A percentile compares a stretch with the other conserved stretches of the same genome.
Evolutionary conservation across 805 yeast species (phyloP).

Genomic region (Teunomyces aglyptinius): DNA sequence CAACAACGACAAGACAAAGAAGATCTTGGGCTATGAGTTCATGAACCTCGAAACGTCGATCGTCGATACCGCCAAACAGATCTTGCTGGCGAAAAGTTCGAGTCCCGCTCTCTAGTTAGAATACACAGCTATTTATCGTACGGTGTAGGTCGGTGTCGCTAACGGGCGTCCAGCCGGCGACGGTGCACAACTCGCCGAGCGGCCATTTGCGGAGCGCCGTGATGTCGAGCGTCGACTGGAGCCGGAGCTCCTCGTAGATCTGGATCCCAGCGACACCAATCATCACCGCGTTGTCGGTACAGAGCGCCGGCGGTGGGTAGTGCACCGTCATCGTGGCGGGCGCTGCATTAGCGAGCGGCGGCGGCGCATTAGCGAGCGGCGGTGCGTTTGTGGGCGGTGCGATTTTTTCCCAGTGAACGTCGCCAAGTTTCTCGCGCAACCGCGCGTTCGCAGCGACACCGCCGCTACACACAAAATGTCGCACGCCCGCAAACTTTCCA

Average conservation of each 20-base stretch:
- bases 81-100: conserved; percentile 8
- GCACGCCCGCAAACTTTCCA: conserved; percentile 41
- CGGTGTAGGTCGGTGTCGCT: conserved; percentile 16
- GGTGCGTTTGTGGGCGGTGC: neutral
- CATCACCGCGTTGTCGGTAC: conserved; percentile 96
- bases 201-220: conserved; percentile 87
- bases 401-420: conserved; percentile 13
- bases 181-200: conserved; percentile 46
- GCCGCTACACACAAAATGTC: conserved; percentile 79
- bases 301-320: conserved; percentile 68
- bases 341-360: no score
- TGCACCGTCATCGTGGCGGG: conserved; percentile 36
- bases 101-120: conserved; percentile 52
- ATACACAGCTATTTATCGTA: conserved; percentile 33
- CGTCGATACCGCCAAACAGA: conserved; percentile 22
- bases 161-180: conserved; percentile 51
- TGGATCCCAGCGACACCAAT: conserved; percentile 98
- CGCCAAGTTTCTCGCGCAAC: conserved; percentile 49
- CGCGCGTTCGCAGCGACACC: conserved; percentile 84
- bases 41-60: conserved; percentile 17
- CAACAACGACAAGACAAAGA: conserved; percentile 16
- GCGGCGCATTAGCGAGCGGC: no score
- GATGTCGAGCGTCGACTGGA: conserved; percentile 50
- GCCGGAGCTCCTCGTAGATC: conserved; percentile 55
- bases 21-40: conserved; percentile 18